Conservation (phyloP, 164 flowering plant species). For the Paratinospora sagittata region DNA sequence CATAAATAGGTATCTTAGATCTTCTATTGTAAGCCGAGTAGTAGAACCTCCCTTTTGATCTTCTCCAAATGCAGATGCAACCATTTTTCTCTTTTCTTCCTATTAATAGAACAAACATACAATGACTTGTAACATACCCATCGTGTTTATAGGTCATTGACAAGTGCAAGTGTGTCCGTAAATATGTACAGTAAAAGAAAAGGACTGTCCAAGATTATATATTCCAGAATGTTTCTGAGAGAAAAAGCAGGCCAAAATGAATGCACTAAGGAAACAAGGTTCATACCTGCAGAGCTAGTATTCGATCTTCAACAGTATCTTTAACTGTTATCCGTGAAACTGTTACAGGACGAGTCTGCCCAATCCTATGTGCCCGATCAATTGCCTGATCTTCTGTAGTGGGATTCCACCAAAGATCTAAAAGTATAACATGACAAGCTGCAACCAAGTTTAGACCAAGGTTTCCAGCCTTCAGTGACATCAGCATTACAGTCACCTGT, state of each 20-base stretch:
- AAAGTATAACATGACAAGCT: conserved; percentile 85
- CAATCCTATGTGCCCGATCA: conserved; percentile 96
- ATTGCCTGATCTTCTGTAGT: conserved; percentile 97
- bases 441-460: conserved; percentile 96
- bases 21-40: conserved; percentile 72
- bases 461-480: conserved; percentile 96
- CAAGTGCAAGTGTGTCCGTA: too few relatives aligned
- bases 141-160: too few relatives aligned
- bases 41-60: conserved; percentile 58
- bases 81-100: conserved; percentile 97
- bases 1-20: conserved; percentile 73
- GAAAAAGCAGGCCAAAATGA: background rate
- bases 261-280: background rate
- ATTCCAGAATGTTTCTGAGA: too few relatives aligned
- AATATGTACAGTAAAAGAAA: background rate
- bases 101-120: conserved; percentile 18
- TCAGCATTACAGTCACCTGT: conserved; percentile 92
- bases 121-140: too few relatives aligned
- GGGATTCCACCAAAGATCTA: conserved; percentile 99
- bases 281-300: conserved; percentile 78
- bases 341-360: conserved; percentile 94
- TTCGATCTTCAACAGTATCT: conserved; percentile 89
- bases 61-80: conserved; percentile 96
- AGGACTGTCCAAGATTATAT: background rate
- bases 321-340: conserved; percentile 76